Conservation (phyloP, 345 rosid species). For the Populus tremula region DNA sequence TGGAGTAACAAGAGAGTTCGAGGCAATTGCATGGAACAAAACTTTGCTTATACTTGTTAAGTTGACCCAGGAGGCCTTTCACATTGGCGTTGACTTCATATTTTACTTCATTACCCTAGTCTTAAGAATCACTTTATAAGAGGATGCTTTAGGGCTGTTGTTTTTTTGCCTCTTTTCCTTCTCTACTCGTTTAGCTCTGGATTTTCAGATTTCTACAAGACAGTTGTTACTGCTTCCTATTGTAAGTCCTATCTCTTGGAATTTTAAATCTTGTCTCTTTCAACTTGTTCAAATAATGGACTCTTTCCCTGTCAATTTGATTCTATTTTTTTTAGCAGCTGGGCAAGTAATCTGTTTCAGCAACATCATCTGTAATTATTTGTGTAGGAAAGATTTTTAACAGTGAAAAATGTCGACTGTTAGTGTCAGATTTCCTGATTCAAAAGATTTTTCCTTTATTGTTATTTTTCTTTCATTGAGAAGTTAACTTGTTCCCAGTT, state of each 20-base stretch:
- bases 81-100: too few species aligned
- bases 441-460: background rate
- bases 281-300: background rate
- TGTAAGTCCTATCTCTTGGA: background rate
- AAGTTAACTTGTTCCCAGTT: background rate
- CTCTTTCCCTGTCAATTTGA: background rate
- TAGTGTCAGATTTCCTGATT: background rate
- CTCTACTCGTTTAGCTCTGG: background rate
- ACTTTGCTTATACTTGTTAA: too few species aligned
- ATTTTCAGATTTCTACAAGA: background rate
- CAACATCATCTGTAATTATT: background rate
- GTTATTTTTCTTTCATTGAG: background rate
- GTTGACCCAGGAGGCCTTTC: too few species aligned
- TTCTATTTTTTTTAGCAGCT: background rate
- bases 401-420: background rate
- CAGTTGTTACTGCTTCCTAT: background rate
- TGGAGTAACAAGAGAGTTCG: too few species aligned
- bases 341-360: background rate
- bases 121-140: too few species aligned
- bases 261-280: background rate
- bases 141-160: too few species aligned
- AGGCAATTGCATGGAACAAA: too few species aligned
- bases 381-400: background rate
- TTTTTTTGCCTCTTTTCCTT: background rate
- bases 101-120: too few species aligned